Evolutionary conservation across 176 grass and related monocot genomes (phyloP).

Genomic region (Cymbopogon citratus): DNA sequence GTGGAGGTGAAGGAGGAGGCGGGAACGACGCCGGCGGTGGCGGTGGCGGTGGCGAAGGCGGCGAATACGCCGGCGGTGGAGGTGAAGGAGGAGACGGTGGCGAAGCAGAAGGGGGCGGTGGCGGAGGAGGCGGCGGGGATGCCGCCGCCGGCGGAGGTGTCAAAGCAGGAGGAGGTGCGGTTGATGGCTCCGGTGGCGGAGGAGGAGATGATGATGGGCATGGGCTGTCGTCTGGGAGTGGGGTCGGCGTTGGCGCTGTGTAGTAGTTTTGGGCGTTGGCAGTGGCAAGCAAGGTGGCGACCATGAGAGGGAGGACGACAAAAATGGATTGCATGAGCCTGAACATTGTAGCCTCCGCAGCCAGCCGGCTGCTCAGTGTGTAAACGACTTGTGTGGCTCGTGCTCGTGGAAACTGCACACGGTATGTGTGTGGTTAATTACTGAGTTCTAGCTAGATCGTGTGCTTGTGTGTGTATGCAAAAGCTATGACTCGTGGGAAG

Average conservation of each 20-base stretch:
- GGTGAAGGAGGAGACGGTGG: not conserved
- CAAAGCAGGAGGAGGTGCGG: not conserved
- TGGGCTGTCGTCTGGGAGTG: not conserved
- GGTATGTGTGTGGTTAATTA: no score
- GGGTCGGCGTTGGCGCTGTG: not conserved
- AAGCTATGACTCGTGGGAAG: no score
- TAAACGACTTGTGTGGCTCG: no score
- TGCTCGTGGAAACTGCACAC: no score
- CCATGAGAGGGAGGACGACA: not conserved
- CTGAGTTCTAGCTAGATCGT: no score
- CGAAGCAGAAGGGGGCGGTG: no score
- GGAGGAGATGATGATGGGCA: not conserved
- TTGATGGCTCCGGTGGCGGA: not conserved
- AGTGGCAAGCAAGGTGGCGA: not conserved
- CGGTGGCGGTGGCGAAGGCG: not conserved
- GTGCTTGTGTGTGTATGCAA: no score
- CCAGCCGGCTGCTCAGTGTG: no score
- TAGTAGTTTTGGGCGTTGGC: not conserved
- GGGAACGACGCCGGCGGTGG: not conserved
- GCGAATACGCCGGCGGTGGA: not conserved
- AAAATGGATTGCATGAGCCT: not conserved
- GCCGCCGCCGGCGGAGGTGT: not conserved
- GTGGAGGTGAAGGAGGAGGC: not conserved
- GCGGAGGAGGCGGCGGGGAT: not conserved
- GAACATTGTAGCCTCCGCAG: no score